A percentile compares a stretch with the other conserved stretches of the same genome.
These are phyloP conservation scores for Verbascum thapsus DNA, from an alignment of 257 asterid genomes.

Conservation along the genomic window DNA sequence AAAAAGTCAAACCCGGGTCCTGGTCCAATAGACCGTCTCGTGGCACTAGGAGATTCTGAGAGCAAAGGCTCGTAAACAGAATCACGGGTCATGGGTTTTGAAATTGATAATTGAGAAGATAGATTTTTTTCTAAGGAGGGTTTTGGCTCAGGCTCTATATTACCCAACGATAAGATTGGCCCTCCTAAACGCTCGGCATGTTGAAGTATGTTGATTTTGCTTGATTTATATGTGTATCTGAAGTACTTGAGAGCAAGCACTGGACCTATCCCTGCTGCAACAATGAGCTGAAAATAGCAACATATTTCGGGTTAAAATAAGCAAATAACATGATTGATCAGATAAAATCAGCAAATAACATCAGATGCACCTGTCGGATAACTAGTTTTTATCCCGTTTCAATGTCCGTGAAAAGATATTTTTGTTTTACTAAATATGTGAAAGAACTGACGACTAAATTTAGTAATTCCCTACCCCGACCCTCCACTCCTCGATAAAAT, in stretches of 20 bases:
- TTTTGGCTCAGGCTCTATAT: conserved; percentile 73
- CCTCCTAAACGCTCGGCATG: conserved; percentile 96
- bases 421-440: no score
- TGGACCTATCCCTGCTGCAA: conserved; percentile 92
- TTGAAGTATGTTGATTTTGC: conserved; percentile 96
- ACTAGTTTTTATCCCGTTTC: no score
- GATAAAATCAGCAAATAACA: conserved; percentile 1
- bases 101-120: conserved; percentile 65
- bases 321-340: not conserved
- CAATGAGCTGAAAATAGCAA: conserved; percentile 64
- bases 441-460: no score
- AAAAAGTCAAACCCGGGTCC: conserved; percentile 72
- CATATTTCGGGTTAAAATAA: not conserved
- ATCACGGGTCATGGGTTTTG: conserved; percentile 67
- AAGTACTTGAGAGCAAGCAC: conserved; percentile 89
- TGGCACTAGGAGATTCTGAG: conserved; percentile 73
- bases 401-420: no score
- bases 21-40: conserved; percentile 83
- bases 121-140: conserved; percentile 64
- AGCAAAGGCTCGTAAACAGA: conserved; percentile 86
- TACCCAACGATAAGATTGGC: conserved; percentile 81
- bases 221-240: conserved; percentile 82
- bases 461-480: no score
- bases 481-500: no score
- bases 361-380: not conserved